Base-by-base conservation (phyloP, 306 rosid genomes). In the Sicyos baderoa region DNA sequence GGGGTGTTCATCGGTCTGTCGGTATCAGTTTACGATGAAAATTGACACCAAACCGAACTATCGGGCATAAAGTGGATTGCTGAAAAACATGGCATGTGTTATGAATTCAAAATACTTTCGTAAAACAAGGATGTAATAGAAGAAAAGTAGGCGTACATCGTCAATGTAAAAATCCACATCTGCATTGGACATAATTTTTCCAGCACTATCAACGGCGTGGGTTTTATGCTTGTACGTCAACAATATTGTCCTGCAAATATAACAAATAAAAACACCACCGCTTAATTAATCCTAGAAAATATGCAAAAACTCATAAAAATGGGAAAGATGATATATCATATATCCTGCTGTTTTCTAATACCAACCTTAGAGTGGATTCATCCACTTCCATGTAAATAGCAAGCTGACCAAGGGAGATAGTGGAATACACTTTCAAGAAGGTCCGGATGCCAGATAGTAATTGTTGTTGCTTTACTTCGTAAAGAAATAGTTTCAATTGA, bases 391-490 rank as follows among this genome's bases (percentile, higher is more conserved):
- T 90, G 78, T 88, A 93, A 79, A 82, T 90, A 8, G 97, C 99
- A 69, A 93, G 96, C 77, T 90, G 91, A 29, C 76, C 87, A 62
- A 93, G 77, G 56, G 95, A 81, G 75, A 90, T 88, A 52, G 97
- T 82, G 72, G 99, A 90, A 66, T 93, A 93, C 51, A 90, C 89
- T 83, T 86, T 90, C 82, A 88, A 80, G 84, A 88, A 90, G 66
- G 99, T 93, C 64, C 99, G 81, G 68, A 93, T 83, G 51, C 99
- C 94, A 8, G 96, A 88, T 61, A 93, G 74, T 82, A 88, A 68
- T 54, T 93, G 99, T 66, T 93, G 99, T 73, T 93, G 99, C 90
- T 88, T 93, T 77, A 92, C 96, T 85, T 93, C 97, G 79, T 88
- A 93, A 23, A 93, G 97, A 80, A 93, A 93, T 45, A 90, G 68